Evolutionary conservation across 78 protist species (phyloP), one percentile per base, ranked within the genome.

Genomic region (Corallochytrium limacisporum): DNA sequence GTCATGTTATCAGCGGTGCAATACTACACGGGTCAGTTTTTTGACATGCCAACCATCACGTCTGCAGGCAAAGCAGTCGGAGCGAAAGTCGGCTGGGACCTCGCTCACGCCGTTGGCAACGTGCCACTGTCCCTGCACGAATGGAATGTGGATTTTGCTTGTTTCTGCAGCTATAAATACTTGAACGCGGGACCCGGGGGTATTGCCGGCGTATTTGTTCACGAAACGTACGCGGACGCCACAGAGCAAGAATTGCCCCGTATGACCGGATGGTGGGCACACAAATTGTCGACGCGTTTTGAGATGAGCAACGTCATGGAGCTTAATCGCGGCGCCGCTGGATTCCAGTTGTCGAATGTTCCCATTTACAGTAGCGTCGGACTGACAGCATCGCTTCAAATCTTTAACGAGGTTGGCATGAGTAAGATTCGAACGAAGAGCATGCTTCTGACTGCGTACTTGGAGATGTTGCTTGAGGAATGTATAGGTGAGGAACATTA

Each of bases 161-260:
- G 75, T 46, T 91, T 90, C 91, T 91, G 96, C 75, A 42, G 86
- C 20, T 91, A 91, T 86, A 91, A 91, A 75, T 91, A 91, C 74
- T 50, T 87, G 40, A 87, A 87, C 70, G 29, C 79, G 2, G 93
- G 96, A 4, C 96, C 96, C 10, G 96, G 96, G 22, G 51, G 75
- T 65, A 82, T 91, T 5, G 92, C 75, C 22, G 91, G 93, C 28
- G 60, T 62, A 0, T 91, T 91, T 29, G 79, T 91, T 1, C 92
- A 91, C 53, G 50, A 46, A 9, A 50, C 33, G 37, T 75, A 79
- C 69, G 44, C 26, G n/a, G n/a, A 32, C 46, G 12, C 46, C 40
- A 35, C n/a, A 7, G 13, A 37, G 24, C 66, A 42, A 24, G 48
- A 60, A 7, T 28, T 60, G 5, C 48, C 66, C 44, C 18, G 66